Base-by-base conservation (phyloP, 371 early-diverging fungal species). In the Syncephalis fuscata region DNA sequence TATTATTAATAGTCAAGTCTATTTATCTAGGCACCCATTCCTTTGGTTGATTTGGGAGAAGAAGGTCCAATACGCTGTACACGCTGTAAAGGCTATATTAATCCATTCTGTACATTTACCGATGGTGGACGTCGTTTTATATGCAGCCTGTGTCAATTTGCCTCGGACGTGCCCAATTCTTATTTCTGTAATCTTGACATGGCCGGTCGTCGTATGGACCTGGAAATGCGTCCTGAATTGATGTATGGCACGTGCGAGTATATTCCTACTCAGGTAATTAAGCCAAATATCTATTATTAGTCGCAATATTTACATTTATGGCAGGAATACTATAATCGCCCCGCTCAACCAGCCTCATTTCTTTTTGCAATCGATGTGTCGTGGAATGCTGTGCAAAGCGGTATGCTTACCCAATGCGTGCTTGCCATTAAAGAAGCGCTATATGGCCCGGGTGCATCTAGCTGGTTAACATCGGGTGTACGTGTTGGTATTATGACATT, bases 361-460 rank as follows among this genome's bases (percentile, higher is more conserved):
- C 62, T 98, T 27, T 87, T 95, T 76, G 89, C 85, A 8, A 78
- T 96, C 23, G 98, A 98, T 66, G 92, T 94, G 10, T 84, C 92
- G 0, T 84, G 74, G 76, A 72, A 66, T 48, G 67, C 93, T 1
- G 61, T 88, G 15, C 80, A 84, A 52, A 80, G 73, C 46, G 93
- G 94, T n/a, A 68, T 92, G 71, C 60, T 92, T 10, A 60, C 55
- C 3, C 53, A 66, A 25, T 66, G 76, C 32, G 80, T 82, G 7
- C 61, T 73, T 10, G 69, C 77, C 0, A 58, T 97, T 27, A 68
- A 68, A 48, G 58, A 71, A 1, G 64, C 78, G 3, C 54, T 97
- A 11, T 93, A 82, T 66, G 71, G 69, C 36, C 48, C 62, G 3
- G 62, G 63, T 1, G 48, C 54, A 23, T 58, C 52, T 36, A 56